phyloP scores from a whole-genome alignment of 805 yeast genomes.

The Ogataea degrootiae region DNA sequence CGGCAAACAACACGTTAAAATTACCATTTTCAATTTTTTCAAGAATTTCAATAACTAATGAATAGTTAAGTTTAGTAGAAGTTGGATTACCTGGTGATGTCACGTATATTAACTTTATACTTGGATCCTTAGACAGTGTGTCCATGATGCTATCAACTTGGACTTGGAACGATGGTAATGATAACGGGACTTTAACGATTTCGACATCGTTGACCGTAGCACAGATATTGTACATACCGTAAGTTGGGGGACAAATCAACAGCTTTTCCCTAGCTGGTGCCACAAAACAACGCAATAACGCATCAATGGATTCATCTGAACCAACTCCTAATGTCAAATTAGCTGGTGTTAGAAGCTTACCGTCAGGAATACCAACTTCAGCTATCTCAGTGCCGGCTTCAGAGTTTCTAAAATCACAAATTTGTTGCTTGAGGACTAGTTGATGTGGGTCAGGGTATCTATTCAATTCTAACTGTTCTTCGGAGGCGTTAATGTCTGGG shows the following conservation, averaged over 20 bases:
- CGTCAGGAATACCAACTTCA: conserved; percentile 16
- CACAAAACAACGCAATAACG: conserved; percentile 79
- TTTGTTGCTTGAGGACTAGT: conserved; percentile 60
- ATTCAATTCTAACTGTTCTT: conserved; percentile 56
- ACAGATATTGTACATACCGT: conserved; percentile 94
- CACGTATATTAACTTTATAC: conserved; percentile 71
- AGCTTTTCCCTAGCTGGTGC: conserved; percentile 79
- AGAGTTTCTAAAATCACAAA: conserved; percentile 66
- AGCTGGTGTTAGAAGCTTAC: conserved; percentile 34
- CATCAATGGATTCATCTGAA: conserved; percentile 92
- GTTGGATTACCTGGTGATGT: conserved; percentile 99
- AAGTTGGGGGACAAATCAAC: conserved; percentile 89
- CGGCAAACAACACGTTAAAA: conserved; percentile 76
- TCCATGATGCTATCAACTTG: conserved; percentile 52
- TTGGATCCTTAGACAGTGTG: conserved; percentile 48
- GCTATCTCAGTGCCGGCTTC: conserved; percentile 31
- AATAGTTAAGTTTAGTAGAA: conserved; percentile 53
- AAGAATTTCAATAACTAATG: conserved; percentile 45
- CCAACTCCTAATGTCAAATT: conserved; percentile 95
- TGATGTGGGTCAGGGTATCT: conserved; percentile 99
- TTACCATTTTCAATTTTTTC: conserved; percentile 31
- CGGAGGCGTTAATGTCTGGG: conserved; percentile 37
- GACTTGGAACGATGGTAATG: conserved; percentile 59
- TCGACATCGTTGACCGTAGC: conserved; percentile 87
- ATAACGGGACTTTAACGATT: conserved; percentile 68